A percentile compares a stretch with the other conserved stretches of the same genome.
These are phyloP conservation scores for Apiospora pterosperma DNA, from an alignment of 2,329 filamentous ascomycete species.

Conservation along the genomic window DNA sequence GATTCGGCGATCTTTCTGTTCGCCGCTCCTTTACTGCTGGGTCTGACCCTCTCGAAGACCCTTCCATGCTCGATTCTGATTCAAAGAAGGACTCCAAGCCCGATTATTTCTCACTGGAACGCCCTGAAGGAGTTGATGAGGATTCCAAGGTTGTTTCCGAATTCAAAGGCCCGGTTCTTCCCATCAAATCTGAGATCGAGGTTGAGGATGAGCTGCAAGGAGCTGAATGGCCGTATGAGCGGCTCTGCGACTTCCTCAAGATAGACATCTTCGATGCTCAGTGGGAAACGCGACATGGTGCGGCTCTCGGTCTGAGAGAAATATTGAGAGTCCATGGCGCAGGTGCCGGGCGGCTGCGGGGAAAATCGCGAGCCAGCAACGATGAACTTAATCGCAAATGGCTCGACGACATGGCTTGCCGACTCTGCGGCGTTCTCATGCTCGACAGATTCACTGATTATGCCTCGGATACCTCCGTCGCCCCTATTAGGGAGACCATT, in stretches of 20 bases:
- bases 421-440: conserved; percentile 93
- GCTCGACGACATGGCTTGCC: conserved; percentile 93
- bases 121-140: conserved; percentile 75
- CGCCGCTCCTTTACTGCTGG: conserved; percentile 59
- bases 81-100: conserved; percentile 60
- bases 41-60: conserved; percentile 62
- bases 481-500: conserved; percentile 91
- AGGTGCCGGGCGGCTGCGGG: conserved; percentile 76
- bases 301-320: conserved; percentile 91
- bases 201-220: conserved; percentile 74
- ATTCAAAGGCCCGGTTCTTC: conserved; percentile 80
- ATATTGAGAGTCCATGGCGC: conserved; percentile 86
- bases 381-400: conserved; percentile 75
- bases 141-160: conserved; percentile 91
- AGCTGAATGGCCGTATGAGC: conserved; percentile 88
- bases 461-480: conserved; percentile 94
- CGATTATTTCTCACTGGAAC: conserved; percentile 90
- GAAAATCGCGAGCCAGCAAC: conserved; percentile 71
- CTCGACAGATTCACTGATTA: conserved; percentile 97
- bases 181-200: conserved; percentile 84
- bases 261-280: conserved; percentile 89
- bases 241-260: conserved; percentile 89
- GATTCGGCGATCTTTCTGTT: conserved; percentile 81
- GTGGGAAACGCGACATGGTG: conserved; percentile 95
- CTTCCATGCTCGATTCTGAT: conserved; percentile 49